Base-by-base conservation (phyloP, 2,329 filamentous ascomycete species). In the Plenodomus tracheiphilus region DNA sequence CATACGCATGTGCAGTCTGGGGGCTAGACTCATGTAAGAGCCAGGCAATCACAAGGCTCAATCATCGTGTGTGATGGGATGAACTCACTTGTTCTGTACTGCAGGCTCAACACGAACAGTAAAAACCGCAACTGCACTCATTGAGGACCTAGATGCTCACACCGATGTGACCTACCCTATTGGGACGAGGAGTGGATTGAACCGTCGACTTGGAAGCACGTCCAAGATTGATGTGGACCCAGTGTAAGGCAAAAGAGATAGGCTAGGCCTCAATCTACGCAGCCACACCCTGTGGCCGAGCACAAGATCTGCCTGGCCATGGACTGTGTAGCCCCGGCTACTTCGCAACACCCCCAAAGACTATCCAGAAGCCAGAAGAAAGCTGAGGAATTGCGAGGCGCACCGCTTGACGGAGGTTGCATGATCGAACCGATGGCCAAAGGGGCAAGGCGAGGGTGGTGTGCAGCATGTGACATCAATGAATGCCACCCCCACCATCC, bases 391-490 rank as follows among this genome's bases (percentile, higher is more conserved):
- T 9, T 39, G 17, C 37, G 18, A 39, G 18, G 11, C 37, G 11
- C 21, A n/a, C n/a, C n/a, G 13, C 21, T 17, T 34, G 39, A 32
- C n/a, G 15, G 34, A 39, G 28, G 47, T 36, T 46, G 46, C 45
- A 48, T 51, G 48, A 43, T 43, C 41, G 41, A 22, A 28, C 39
- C 32, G 39, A 19, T n/a, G 6, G 21, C 43, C 8, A 41, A 52
- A 52, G 20, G 45, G 48, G 52, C 36, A 47, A 44, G 28, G 46
- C 46, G 46, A 21, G 35, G n/a, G 39, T 46, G 15, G 38, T 25
- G 21, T 21, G 32, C 45, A 48, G 51, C 30, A 46, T 30, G 46
- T 55, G 58, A 59, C 58, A 59, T 56, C 57, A 15, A 15, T 8
- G 28, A 25, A 32, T 61, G 58, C 54, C 56, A 54, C 41, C 51